A percentile compares a stretch with the other conserved stretches of the same genome.
phyloP scores from a whole-genome alignment of 768 basidiomycete genomes.

The Cystobasidium tubakii region DNA sequence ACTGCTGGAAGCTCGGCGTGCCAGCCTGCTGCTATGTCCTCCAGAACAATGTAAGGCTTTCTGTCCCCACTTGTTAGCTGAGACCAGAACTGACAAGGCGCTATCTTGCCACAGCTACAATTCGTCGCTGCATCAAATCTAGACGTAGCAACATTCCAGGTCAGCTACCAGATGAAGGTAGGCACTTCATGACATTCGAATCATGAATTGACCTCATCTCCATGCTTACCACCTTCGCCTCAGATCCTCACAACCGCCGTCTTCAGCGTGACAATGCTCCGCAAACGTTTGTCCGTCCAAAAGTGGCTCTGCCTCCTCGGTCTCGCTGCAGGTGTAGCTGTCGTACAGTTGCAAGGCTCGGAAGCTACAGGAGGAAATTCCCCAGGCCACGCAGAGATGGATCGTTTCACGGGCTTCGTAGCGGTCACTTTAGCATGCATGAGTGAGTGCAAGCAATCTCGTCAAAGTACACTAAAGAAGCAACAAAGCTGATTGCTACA shows the following conservation, averaged over 20 bases:
- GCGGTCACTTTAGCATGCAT: conserved; percentile 88
- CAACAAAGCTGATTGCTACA: no score
- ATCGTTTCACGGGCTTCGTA: conserved; percentile 73
- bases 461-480: no score
- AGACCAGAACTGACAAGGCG: not conserved
- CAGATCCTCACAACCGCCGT: conserved; percentile 74
- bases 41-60: conserved; percentile 35
- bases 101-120: conserved; percentile 61
- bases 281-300: conserved; percentile 51
- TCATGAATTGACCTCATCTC: no score
- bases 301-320: conserved; percentile 73
- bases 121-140: conserved; percentile 90
- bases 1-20: conserved; percentile 96
- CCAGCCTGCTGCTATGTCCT: conserved; percentile 81
- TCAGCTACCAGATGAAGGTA: conserved; percentile 83
- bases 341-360: conserved; percentile 71
- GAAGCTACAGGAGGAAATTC: conserved; percentile 36
- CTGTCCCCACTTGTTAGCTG: not conserved
- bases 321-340: conserved; percentile 51
- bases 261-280: conserved; percentile 84
- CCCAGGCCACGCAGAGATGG: conserved; percentile 58
- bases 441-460: conserved; percentile 27
- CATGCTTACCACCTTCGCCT: conserved; percentile 66
- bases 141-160: conserved; percentile 92
- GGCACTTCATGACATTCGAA: conserved; percentile 50